Base-by-base conservation (phyloP, 2,329 filamentous ascomycete genomes). In the Xylaria sp. region DNA sequence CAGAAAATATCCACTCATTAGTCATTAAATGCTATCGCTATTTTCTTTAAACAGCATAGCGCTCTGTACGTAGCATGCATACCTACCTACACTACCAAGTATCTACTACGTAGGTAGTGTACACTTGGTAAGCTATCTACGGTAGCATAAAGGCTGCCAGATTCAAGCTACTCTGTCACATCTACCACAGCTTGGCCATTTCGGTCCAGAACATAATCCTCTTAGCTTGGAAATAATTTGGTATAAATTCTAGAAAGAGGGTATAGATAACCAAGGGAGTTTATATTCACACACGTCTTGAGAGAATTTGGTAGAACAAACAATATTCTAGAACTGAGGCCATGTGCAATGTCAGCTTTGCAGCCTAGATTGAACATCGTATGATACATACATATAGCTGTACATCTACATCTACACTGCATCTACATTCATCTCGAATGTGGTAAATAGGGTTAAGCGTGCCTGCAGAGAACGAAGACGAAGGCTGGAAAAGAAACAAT, bases 251-350 rank as follows among this genome's bases (percentile, higher is more conserved):
- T 53, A 2, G 32, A n/a, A 53, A 16, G 13, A 16, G 25, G 32
- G 37, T 37, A 42, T n/a, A 18, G 21, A 42, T 55, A 12, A 42
- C 32, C 4, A 48, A 44, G 51, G 44, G 16, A 57, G 50, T 25
- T 35, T 35, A 10, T 57, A 51, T 51, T 44, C 60, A 67, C 55
- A 55, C 53, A 59, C 10, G 44, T n/a, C 53, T 60, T 29, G n/a
- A 60, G 23, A 27, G 4, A 40, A 40, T 23, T 35, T 25, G 12
- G 27, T 32, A 60, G 29, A 55, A 48, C 47, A 55, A 58, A 25
- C 54, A 27, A 29, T 21, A 40, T 35, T 51, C 35, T 13, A 37
- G 16, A 25, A 40, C 18, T 13, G 35, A 50, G 25, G 32, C 59
- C 59, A 25, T 55, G 44, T 47, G 25, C 23, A 55, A 51, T 42